Evolutionary conservation across 257 asterid genomes (phyloP).

Genomic region (Capsicum chinense): DNA sequence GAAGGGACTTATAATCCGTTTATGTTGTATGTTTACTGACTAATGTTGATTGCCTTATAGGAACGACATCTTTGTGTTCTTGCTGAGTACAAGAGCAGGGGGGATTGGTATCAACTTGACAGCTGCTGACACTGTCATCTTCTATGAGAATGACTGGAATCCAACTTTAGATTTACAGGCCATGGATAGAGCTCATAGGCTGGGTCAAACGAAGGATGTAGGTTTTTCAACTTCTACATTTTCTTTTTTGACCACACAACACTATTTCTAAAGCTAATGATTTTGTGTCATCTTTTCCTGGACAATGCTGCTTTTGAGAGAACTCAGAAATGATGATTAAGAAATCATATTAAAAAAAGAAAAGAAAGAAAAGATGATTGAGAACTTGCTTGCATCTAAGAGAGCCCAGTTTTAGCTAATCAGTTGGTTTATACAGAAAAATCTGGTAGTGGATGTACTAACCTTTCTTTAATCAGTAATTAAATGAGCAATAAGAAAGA

Average conservation of each 20-base stretch:
- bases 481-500: constrained; percentile 19
- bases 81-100: constrained; percentile 98
- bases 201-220: constrained; percentile 95
- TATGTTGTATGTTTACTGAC: constrained; percentile 1
- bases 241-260: constrained; percentile 7
- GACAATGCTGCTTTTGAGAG: constrained; percentile 9
- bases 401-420: not conserved
- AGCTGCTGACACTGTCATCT: constrained; percentile 96
- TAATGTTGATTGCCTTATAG: constrained; percentile 43
- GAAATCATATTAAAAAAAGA: not conserved
- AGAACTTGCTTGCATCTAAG: constrained; percentile 8
- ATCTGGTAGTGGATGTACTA: not conserved
- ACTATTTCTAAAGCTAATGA: not conserved
- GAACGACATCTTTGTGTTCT: constrained; percentile 90
- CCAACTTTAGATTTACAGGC: constrained; percentile 98
- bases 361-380: not conserved
- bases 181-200: constrained; percentile 97
- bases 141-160: constrained; percentile 99
- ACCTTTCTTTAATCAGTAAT: constrained; percentile 4
- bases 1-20: not conserved
- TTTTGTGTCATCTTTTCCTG: not conserved
- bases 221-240: constrained; percentile 39
- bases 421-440: constrained; percentile 8
- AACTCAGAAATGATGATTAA: not conserved
- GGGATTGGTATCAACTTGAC: constrained; percentile 98